Conservation (phyloP, 1,284 basidiomycete genomes). For the Stereum hirsutum region DNA sequence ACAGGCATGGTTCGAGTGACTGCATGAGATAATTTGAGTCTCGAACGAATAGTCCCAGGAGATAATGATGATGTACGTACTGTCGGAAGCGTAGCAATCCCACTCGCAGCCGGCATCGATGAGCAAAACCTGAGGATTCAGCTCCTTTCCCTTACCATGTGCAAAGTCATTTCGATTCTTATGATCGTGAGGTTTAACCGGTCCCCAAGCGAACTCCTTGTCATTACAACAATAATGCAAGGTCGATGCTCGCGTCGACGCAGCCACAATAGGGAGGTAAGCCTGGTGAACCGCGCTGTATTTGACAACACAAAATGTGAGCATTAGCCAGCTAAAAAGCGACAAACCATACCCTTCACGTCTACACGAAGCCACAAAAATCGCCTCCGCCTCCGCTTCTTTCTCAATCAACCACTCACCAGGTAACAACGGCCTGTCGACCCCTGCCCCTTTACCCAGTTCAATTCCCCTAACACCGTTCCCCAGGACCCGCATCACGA, state of each 20-base stretch:
- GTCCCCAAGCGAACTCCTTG: slow-evolving; percentile 72
- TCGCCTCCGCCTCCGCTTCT: slow-evolving; percentile 85
- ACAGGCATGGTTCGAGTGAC: slow-evolving; percentile 81
- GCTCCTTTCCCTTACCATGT: slow-evolving; percentile 27
- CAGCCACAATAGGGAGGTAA: slow-evolving; percentile 85
- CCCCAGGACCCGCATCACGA: slow-evolving; percentile 85
- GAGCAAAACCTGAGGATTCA: slow-evolving; percentile 73
- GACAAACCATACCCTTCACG: slow-evolving; percentile 59
- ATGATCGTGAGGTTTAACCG: slow-evolving; percentile 46
- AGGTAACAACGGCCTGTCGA: slow-evolving; percentile 48
- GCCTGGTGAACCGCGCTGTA: slow-evolving; percentile 75
- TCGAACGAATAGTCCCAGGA: neutral
- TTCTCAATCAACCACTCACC: slow-evolving; percentile 82
- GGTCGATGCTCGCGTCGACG: slow-evolving; percentile 75
- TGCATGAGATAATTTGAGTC: slow-evolving; percentile 11
- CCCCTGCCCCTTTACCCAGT: slow-evolving; percentile 33
- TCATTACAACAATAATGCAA: slow-evolving; percentile 88
- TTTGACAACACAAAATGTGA: too few species aligned
- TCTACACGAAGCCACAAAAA: slow-evolving; percentile 83
- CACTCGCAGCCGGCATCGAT: slow-evolving; percentile 92
- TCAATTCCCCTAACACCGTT: slow-evolving; percentile 52
- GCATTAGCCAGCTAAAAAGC: too few species aligned
- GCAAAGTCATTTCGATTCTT: slow-evolving; percentile 39
- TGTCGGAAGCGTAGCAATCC: slow-evolving; percentile 75
- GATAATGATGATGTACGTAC: slow-evolving; percentile 21